These are phyloP conservation scores for Friedmanniomyces simplex DNA, from an alignment of 495 filamentous ascomycete genomes.

Conservation along the genomic window DNA sequence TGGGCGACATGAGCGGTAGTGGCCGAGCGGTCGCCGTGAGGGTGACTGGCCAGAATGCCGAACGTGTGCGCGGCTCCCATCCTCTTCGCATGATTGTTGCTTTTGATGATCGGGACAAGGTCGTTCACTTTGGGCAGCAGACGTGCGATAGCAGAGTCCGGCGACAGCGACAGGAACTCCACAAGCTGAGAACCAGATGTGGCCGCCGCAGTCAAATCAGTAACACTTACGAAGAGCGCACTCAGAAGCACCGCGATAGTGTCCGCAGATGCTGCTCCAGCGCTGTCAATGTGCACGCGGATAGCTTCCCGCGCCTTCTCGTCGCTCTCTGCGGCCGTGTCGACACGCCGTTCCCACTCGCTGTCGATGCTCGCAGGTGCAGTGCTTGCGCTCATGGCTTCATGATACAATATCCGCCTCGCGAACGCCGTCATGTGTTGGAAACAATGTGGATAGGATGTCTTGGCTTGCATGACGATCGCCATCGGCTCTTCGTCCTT, in stretches of 20 bases:
- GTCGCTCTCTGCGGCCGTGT: conserved; percentile 56
- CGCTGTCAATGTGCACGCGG: conserved; percentile 24
- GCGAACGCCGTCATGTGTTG: conserved; percentile 14
- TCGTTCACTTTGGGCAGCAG: not conserved
- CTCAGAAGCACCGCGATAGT: conserved; percentile 21
- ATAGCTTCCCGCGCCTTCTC: conserved; percentile 48
- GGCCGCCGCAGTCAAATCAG: not conserved
- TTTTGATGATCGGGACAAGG: not conserved
- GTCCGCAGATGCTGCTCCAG: not conserved
- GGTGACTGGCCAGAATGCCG: conserved; percentile 67
- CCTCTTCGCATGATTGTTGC: conserved; percentile 23
- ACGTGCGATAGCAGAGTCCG: not conserved
- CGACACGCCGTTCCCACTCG: conserved; percentile 77
- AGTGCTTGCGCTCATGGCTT: conserved; percentile 48
- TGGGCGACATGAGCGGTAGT: conserved; percentile 34
- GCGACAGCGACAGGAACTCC: conserved; percentile 15
- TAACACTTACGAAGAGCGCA: conserved; percentile 22
- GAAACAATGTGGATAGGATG: not conserved
- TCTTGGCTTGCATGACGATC: not conserved
- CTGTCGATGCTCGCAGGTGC: conserved; percentile 49
- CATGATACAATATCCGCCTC: conserved; percentile 60
- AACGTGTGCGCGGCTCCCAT: conserved; percentile 56
- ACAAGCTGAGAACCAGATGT: not conserved
- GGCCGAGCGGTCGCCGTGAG: conserved; percentile 31
- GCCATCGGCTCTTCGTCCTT: not conserved